A percentile compares a stretch with the other conserved stretches of the same genome.
Conservation (phyloP, 164 flowering plant genomes). For the Paratinospora sagittata region DNA sequence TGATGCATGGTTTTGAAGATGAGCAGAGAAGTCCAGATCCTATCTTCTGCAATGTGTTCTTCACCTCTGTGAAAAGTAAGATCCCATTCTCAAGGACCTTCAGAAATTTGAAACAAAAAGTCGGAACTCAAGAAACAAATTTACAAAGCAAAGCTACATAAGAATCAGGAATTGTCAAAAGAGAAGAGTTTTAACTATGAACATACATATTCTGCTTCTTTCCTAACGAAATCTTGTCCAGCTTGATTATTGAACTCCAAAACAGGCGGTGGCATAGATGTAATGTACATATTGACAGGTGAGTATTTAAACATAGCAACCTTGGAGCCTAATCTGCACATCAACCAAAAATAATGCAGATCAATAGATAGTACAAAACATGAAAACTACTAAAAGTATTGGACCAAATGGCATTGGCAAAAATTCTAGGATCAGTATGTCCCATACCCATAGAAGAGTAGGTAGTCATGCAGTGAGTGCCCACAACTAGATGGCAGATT, state of each 20-base stretch:
- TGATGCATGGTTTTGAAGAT: constrained; percentile 13
- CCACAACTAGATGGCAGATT: constrained; percentile 52
- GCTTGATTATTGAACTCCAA: constrained; percentile 47
- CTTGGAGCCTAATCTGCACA: too few relatives aligned
- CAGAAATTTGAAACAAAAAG: constrained; percentile 11
- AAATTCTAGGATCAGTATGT: not conserved
- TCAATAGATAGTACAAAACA: not conserved
- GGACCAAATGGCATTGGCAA: not conserved
- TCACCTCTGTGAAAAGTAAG: constrained; percentile 53
- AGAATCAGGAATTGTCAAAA: constrained; percentile 5
- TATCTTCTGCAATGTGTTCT: constrained; percentile 37
- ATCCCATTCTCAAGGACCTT: constrained; percentile 64
- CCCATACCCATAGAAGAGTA: constrained; percentile 84
- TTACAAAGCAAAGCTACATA: not conserved
- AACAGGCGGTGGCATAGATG: constrained; percentile 61
- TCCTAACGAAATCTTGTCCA: constrained; percentile 40
- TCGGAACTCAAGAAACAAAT: constrained; percentile 2
- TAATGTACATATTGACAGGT: too few relatives aligned
- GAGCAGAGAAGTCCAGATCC: constrained; percentile 34
- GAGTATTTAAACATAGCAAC: too few relatives aligned
- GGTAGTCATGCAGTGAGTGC: constrained; percentile 67
- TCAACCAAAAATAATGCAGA: constrained; percentile 9
- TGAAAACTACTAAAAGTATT: not conserved
- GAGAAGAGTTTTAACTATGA: not conserved
- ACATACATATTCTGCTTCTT: constrained; percentile 60